Conservation (phyloP, 345 rosid species). For the Citrus sinensis region DNA sequence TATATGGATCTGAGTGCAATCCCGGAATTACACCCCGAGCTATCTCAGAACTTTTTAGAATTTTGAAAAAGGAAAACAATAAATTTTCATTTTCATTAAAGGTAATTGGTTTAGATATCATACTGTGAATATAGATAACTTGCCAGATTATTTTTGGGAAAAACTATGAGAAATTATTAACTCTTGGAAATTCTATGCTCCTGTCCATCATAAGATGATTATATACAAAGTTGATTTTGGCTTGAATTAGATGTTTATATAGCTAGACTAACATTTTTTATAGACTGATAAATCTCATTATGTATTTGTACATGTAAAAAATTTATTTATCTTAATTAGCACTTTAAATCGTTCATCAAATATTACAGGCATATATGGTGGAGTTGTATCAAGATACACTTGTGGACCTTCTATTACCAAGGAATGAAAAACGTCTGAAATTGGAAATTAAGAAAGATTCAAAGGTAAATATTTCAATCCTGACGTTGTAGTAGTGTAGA, state of each 20-base stretch:
- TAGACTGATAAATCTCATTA: neutral
- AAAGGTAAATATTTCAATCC: conserved; percentile 43
- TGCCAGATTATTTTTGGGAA: neutral
- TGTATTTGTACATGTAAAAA: neutral
- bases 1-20: conserved; percentile 71
- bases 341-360: conserved; percentile 8
- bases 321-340: neutral
- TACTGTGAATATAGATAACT: neutral
- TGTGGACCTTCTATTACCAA: conserved; percentile 77
- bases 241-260: neutral
- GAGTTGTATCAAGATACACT: conserved; percentile 95
- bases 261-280: neutral
- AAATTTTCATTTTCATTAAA: conserved; percentile 80
- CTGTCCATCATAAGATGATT: neutral
- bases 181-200: neutral
- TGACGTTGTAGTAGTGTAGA: neutral
- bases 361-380: conserved; percentile 84
- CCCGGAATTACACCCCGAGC: conserved; percentile 94
- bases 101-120: conserved; percentile 36
- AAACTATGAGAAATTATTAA: neutral
- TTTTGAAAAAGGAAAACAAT: conserved; percentile 68
- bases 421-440: conserved; percentile 60
- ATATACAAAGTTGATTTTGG: neutral
- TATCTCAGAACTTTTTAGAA: conserved; percentile 78
- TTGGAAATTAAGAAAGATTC: conserved; percentile 94